Base-by-base conservation (phyloP, 2,329 filamentous ascomycete species). In the Fusarium lateritium region DNA sequence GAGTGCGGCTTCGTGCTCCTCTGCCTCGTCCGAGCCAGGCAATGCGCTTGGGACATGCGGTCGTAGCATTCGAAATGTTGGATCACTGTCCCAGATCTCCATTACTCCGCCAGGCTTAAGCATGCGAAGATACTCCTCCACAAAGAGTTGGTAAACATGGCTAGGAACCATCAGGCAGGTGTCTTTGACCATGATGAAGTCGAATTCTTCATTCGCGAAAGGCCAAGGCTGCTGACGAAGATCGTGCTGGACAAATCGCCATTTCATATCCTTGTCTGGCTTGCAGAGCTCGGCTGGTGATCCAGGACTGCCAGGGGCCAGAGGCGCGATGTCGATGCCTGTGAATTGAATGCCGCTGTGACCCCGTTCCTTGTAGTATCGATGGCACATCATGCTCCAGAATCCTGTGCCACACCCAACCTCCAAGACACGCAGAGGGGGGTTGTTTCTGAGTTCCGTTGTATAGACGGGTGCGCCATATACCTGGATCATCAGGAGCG, bases 31-130 rank as follows among this genome's bases (percentile, higher is more conserved):
- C 46, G 76, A 77, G 6, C 69, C 68, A 10, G 76, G 70, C 4
- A 74, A 57, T 15, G 69, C 85, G 80, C 55, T 86, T 4, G 90
- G 89, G 3, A 92, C 89, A 76, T 96, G 93, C 4, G 93, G 93
- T 51, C 93, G 85, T 28, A 98, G 84, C 78, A 94, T 94, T 71
- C 94, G 91, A 68, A 97, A 89, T 14, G 91, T 87, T 76, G 94
- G 89, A 79, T 98, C 94, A 7, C 91, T 91, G 69, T 97, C 94
- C 94, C 94, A 98, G 17, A 97, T 85, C 77, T 98, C 95, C 26
- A 98, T 76, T 3, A 89, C 88, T 6, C 95, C 95, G 17, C 93
- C 94, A 0, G 92, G 90, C 69, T 87, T 89, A 36, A 97, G 83
- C 14, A 97, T 81, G 19, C 94, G 91, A 45, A 95, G 82, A 65